Evolutionary conservation across 1,284 basidiomycete species (phyloP).

Genomic region (Polyporus tsugae): DNA sequence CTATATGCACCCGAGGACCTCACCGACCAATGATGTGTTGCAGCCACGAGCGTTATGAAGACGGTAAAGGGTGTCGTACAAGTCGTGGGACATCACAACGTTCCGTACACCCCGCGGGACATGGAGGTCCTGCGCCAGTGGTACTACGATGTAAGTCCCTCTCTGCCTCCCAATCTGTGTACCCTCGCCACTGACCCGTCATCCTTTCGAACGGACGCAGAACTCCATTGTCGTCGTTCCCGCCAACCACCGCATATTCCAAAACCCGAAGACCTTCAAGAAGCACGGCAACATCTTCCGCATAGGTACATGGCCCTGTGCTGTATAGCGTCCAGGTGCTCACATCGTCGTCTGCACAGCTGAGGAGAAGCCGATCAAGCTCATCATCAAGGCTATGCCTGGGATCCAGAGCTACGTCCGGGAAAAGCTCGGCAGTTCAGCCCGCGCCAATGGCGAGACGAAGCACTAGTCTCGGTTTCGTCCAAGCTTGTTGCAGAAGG

Average conservation of each 20-base stretch:
- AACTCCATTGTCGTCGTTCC: constrained; percentile 74
- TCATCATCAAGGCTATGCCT: constrained; percentile 69
- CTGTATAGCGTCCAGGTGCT: constrained; percentile 2
- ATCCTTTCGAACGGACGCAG: constrained; percentile 43
- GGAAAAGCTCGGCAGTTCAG: constrained; percentile 14
- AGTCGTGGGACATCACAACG: constrained; percentile 73
- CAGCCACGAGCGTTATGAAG: constrained; percentile 62
- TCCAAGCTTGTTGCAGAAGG: too few relatives aligned
- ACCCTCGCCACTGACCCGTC: constrained; percentile 13
- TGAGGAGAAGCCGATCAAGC: constrained; percentile 66
- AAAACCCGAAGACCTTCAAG: constrained; percentile 59
- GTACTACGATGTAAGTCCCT: constrained; percentile 64
- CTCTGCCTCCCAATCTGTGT: neutral
- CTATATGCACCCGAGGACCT: neutral
- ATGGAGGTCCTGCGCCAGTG: constrained; percentile 61
- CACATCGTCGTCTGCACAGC: constrained; percentile 47
- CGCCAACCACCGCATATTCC: constrained; percentile 59
- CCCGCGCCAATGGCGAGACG: constrained; percentile 12
- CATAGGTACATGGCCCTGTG: constrained; percentile 53
- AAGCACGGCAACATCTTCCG: constrained; percentile 67
- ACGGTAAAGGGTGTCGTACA: constrained; percentile 78
- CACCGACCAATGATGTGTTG: neutral
- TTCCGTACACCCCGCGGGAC: constrained; percentile 63
- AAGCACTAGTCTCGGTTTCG: neutral
- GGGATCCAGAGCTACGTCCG: constrained; percentile 61